These are phyloP conservation scores for Dalbergia cultrata DNA, from an alignment of 306 rosid genomes.

Conservation along the genomic window DNA sequence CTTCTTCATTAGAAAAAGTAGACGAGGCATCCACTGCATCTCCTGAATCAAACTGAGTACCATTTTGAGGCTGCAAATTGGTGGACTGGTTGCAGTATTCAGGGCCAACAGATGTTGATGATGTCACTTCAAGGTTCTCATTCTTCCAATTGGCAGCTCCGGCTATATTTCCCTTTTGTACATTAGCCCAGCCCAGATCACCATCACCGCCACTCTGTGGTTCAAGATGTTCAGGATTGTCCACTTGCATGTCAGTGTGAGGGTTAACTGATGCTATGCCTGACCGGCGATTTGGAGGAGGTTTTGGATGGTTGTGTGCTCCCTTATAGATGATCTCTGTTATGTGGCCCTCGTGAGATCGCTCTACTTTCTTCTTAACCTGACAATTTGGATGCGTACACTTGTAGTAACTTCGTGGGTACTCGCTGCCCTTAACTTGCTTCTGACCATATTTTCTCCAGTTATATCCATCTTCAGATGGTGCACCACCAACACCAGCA, in stretches of 20 bases:
- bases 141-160: conserved; percentile 74
- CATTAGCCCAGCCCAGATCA: conserved; percentile 62
- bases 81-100: conserved; percentile 69
- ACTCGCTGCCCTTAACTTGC: conserved; percentile 98
- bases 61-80: conserved; percentile 75
- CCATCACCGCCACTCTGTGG: conserved; percentile 66
- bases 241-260: conserved; percentile 70
- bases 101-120: conserved; percentile 72
- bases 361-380: conserved; percentile 93
- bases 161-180: conserved; percentile 60
- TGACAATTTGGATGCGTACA: conserved; percentile 88
- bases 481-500: conserved; percentile 70
- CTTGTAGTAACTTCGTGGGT: conserved; percentile 93
- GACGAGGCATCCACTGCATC: conserved; percentile 90
- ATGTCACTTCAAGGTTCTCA: conserved; percentile 82
- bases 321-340: conserved; percentile 97
- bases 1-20: conserved; percentile 91
- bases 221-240: conserved; percentile 68
- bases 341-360: conserved; percentile 92
- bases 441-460: conserved; percentile 99
- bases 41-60: conserved; percentile 67
- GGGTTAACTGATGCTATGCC: conserved; percentile 67
- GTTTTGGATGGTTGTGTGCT: conserved; percentile 84
- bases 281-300: conserved; percentile 82
- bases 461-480: conserved; percentile 88